Percentiles rank a stretch among this genome's conserved stretches.
Conservation (phyloP, 2,329 filamentous ascomycete species). For the Ciborinia camelliae region DNA sequence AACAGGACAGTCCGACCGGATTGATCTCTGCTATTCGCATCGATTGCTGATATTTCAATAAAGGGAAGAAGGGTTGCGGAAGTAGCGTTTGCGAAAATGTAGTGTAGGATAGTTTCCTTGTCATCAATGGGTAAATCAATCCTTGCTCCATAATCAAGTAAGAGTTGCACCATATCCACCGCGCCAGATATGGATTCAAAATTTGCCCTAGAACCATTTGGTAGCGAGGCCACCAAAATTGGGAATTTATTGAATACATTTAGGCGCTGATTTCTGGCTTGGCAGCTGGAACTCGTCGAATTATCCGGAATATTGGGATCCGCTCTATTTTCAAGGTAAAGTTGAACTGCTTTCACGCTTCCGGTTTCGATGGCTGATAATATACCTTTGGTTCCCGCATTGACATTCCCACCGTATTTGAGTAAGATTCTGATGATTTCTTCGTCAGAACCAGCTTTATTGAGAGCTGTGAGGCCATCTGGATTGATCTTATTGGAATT, state of each 20-base stretch:
- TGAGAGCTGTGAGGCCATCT: not conserved
- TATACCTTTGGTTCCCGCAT: constrained; percentile 16
- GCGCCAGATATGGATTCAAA: not conserved
- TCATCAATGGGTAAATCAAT: not conserved
- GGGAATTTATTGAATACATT: not conserved
- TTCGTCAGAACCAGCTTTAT: not conserved
- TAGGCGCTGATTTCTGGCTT: not conserved
- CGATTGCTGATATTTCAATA: not conserved
- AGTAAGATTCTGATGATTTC: constrained; percentile 33
- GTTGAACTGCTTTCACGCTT: not conserved
- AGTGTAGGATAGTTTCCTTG: not conserved
- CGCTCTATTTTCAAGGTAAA: constrained; percentile 6
- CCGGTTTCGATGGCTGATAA: not conserved
- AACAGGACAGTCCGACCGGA: not conserved
- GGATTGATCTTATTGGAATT: constrained; percentile 16
- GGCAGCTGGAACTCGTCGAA: not conserved
- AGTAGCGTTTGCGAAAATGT: not conserved
- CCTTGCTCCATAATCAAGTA: constrained; percentile 7
- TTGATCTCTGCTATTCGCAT: not conserved
- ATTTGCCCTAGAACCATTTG: not conserved
- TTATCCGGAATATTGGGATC: constrained; percentile 3
- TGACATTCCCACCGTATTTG: constrained; percentile 37
- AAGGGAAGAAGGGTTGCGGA: not conserved
- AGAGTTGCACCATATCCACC: not conserved
- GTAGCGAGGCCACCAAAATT: not conserved